A percentile compares a stretch with the other conserved stretches of the same genome.
Conservation (phyloP, 2,329 filamentous ascomycete genomes). For the Zalaria sp. region DNA sequence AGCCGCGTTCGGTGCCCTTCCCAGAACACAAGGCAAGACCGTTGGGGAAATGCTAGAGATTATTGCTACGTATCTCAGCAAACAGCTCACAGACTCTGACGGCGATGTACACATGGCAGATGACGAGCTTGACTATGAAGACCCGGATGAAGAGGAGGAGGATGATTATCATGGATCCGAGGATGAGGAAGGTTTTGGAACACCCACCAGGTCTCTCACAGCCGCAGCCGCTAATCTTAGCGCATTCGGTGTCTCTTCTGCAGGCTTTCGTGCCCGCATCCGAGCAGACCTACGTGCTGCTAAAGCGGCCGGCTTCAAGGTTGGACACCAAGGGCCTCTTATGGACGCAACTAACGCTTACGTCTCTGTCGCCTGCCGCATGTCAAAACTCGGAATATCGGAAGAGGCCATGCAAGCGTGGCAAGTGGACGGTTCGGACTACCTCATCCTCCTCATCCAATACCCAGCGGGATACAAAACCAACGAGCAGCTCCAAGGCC, state of each 20-base stretch:
- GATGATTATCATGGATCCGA: conserved; percentile 20
- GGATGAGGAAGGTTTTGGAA: conserved; percentile 9
- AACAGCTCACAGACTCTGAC: conserved; percentile 20
- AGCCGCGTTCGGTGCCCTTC: conserved; percentile 28
- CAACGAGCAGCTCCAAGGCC: conserved; percentile 38
- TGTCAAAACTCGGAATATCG: conserved; percentile 57
- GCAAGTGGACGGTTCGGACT: conserved; percentile 52
- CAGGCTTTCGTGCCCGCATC: conserved; percentile 12
- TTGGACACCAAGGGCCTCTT: conserved; percentile 47
- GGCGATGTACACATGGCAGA: conserved; percentile 28
- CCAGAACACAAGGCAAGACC: conserved; percentile 30
- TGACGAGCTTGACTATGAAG: conserved; percentile 16
- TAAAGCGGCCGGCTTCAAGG: conserved; percentile 53
- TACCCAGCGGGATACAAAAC: conserved; percentile 48
- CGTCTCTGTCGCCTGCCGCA: conserved; percentile 54
- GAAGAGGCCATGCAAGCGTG: conserved; percentile 65
- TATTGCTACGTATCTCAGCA: conserved; percentile 25
- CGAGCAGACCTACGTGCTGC: conserved; percentile 44
- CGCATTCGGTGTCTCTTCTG: too few relatives aligned
- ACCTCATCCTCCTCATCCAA: conserved; percentile 59
- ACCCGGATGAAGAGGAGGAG: conserved; percentile 20
- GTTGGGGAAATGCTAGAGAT: conserved; percentile 35
- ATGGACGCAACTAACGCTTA: conserved; percentile 33
- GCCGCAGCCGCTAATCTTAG: neutral
- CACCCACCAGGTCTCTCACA: neutral